phyloP scores from a whole-genome alignment of 495 filamentous ascomycete species.

The Trichocladium antarcticum region DNA sequence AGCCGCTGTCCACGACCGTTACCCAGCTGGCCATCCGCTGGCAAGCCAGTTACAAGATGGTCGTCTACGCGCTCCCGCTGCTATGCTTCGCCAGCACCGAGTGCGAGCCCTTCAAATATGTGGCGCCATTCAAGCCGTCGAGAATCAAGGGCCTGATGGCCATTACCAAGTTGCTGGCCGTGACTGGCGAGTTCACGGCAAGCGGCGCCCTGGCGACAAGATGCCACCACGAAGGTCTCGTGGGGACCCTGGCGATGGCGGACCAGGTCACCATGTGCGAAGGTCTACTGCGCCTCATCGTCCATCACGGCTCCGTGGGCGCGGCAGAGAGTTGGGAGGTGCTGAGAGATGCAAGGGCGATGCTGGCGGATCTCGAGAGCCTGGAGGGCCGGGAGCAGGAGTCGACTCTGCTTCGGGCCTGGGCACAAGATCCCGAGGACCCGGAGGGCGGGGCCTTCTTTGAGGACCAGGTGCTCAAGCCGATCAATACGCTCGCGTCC shows the following conservation, averaged over 20 bases:
- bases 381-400: constrained; percentile 29
- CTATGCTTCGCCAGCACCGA: constrained; percentile 29
- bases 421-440: constrained; percentile 27
- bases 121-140: constrained; percentile 29
- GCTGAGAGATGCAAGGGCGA: constrained; percentile 22
- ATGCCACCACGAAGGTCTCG: constrained; percentile 18
- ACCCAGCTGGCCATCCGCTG: constrained; percentile 17
- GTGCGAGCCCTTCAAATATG: constrained; percentile 27
- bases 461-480: constrained; percentile 25
- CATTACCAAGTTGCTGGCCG: constrained; percentile 29
- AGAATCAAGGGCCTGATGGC: constrained; percentile 31
- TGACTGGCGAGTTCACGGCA: constrained; percentile 19
- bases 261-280: constrained; percentile 37
- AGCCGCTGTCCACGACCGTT: constrained; percentile 28
- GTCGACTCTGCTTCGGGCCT: constrained; percentile 25
- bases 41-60: constrained; percentile 18
- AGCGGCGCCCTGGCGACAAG: constrained; percentile 10
- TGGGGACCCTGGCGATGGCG: constrained; percentile 18
- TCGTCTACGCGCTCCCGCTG: constrained; percentile 27
- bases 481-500: constrained; percentile 25
- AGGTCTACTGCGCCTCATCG: constrained; percentile 24
- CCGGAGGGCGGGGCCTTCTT: constrained; percentile 27
- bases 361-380: constrained; percentile 30
- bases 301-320: constrained; percentile 23
- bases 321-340: constrained; percentile 30